Evolutionary conservation across 257 asterid genomes (phyloP).

Genomic region (Solanum sparsipilum): DNA sequence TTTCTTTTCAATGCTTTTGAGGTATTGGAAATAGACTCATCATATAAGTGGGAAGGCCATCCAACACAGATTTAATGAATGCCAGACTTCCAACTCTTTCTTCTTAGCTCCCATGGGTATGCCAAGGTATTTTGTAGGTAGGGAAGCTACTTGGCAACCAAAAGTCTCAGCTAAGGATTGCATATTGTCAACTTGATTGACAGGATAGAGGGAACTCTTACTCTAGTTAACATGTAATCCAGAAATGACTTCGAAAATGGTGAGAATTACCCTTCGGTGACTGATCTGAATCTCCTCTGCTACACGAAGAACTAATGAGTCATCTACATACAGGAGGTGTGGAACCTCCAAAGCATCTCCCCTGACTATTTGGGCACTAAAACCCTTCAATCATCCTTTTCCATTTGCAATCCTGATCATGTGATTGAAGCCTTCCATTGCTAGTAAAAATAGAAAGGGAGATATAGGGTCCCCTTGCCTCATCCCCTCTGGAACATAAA

Average conservation of each 20-base stretch:
- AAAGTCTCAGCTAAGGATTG: neutral
- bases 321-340: neutral
- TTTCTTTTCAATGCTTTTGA: neutral
- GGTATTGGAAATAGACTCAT: neutral
- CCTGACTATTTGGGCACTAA: neutral
- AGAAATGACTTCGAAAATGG: neutral
- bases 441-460: neutral
- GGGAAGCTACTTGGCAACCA: neutral
- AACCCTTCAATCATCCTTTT: neutral
- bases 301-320: neutral
- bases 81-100: neutral
- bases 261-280: neutral
- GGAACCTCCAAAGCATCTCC: neutral
- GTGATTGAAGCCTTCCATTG: neutral
- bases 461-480: neutral
- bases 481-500: neutral
- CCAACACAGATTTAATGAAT: neutral
- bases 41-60: neutral
- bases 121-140: neutral
- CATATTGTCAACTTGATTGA: neutral
- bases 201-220: neutral
- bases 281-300: neutral
- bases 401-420: neutral
- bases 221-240: neutral
- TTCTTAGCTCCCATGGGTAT: neutral